Base-by-base conservation (phyloP, 106 monocot genomes). In the Ottelia alismoides region DNA sequence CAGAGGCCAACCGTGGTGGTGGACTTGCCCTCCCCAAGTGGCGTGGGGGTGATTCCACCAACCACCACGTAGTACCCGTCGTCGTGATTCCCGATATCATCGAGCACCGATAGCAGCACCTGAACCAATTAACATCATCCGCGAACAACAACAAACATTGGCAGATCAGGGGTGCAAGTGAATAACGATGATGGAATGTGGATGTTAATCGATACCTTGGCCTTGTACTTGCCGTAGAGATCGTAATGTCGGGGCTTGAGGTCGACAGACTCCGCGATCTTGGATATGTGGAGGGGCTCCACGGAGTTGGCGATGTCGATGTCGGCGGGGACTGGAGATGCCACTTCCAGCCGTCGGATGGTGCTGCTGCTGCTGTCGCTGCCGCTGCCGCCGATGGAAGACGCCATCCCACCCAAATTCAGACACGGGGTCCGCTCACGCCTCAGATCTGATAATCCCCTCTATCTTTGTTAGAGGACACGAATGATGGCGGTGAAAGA, bases 231-330 rank as follows among this genome's bases (percentile, higher is more conserved):
- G 1, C 98, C 98, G 65, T 98, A 98, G 11, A 86, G 75, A 59
- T 98, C 98, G 73, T 85, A 98, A 72, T 90, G 79, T 27, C 73
- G 40, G 29, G 98, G 58, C 31, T 44, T 52, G 58, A 98, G 77
- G 52, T 53, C 57, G 58, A 98, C 79, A 48, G 65, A 72, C 30
- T 70, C 82, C 19, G 98, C 90, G 53, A 98, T 83, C 28, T 74
- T 72, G 20, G 90, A 64, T 72, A 98, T 86, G 79, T 64, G 98
- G 18, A 90, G 77, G 3, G 98, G 79, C 61, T 70, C 61, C 29
- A 86, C 77, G 48, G 85, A 82, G 75, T 90, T 98, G 62, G 98
- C 98, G 45, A 98, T 83, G 89, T 90, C 85, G n/a, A 98, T 98
- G 70, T 90, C 90, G 27, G 98, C 79, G 20, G 98, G 98, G 21